Evolutionary conservation across 1,284 basidiomycete species (phyloP).

Genomic region (Ceratorhiza oryzae-sativae): DNA sequence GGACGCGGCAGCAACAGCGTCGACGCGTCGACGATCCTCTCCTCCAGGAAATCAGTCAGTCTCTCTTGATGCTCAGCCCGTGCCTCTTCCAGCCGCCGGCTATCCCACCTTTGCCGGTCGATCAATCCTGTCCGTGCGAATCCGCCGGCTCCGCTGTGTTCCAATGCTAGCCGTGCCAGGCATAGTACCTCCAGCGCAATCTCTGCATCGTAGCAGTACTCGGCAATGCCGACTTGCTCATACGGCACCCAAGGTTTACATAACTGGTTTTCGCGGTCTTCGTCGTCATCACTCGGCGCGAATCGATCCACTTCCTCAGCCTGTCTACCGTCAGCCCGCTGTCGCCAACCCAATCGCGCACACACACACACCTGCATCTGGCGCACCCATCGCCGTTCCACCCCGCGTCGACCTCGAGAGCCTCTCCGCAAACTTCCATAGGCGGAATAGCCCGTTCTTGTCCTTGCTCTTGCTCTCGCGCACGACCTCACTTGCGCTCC

Average conservation of each 20-base stretch:
- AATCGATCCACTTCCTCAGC: conserved; percentile 52
- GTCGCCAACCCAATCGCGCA: conserved; percentile 20
- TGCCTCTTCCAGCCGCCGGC: conserved; percentile 48
- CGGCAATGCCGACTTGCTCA: conserved; percentile 46
- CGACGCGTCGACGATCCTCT: conserved; percentile 49
- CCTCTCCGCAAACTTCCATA: conserved; percentile 51
- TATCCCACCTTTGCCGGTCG: conserved; percentile 19
- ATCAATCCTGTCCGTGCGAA: conserved; percentile 30
- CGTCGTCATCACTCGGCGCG: conserved; percentile 61
- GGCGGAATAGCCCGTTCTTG: background rate
- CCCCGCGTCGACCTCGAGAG: conserved; percentile 65
- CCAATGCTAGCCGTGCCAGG: conserved; percentile 57
- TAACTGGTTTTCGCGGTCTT: conserved; percentile 55
- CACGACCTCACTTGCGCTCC: conserved; percentile 28
- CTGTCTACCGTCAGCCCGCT: conserved; percentile 48
- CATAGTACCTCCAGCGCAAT: conserved; percentile 58
- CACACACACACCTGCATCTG: conserved; percentile 54
- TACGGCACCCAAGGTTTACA: conserved; percentile 50
- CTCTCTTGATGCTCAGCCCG: conserved; percentile 56
- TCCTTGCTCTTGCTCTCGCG: too few species aligned
- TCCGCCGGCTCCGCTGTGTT: conserved; percentile 41
- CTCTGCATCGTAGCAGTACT: conserved; percentile 57
- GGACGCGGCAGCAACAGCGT: conserved; percentile 54
- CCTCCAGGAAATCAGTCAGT: conserved; percentile 56
- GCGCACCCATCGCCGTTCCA: conserved; percentile 54